Evolutionary conservation across 176 grass and related monocot genomes (phyloP).

Genomic region (Zea mays): DNA sequence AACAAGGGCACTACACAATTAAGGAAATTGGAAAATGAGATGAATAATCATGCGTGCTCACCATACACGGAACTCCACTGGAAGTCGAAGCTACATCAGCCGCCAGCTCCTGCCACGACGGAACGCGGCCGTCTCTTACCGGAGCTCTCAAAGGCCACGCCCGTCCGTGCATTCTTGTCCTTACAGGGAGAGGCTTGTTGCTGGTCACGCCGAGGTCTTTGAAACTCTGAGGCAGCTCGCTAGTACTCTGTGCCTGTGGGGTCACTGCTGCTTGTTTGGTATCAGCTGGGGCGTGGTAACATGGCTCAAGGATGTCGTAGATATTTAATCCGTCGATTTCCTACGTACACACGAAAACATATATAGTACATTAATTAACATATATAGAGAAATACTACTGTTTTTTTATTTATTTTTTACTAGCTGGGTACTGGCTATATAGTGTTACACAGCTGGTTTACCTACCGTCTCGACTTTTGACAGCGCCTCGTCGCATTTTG

Average conservation of each 20-base stretch:
- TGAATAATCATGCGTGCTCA: constrained; percentile 12
- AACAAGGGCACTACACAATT: too few species aligned
- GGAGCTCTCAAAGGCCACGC: constrained; percentile 92
- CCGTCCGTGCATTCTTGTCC: constrained; percentile 90
- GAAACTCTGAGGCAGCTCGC: constrained; percentile 67
- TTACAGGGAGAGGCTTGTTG: constrained; percentile 68
- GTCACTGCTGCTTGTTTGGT: constrained; percentile 25
- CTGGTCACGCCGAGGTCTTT: constrained; percentile 69
- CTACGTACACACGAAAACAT: constrained; percentile 37
- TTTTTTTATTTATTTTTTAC: too few species aligned
- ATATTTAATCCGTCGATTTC: constrained; percentile 58
- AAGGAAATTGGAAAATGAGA: too few species aligned
- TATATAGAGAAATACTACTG: too few species aligned
- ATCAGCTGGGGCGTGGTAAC: constrained; percentile 57
- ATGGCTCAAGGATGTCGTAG: constrained; percentile 94
- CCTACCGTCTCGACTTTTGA: constrained; percentile 67
- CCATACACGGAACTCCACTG: constrained; percentile 67
- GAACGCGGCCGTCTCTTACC: constrained; percentile 72
- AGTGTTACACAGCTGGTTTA: constrained; percentile 31
- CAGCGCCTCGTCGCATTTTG: constrained; percentile 41
- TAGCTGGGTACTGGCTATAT: too few species aligned
- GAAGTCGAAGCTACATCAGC: constrained; percentile 14
- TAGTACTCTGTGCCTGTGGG: background rate
- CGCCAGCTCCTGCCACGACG: constrained; percentile 76
- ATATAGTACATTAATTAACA: too few species aligned